Percentiles rank a stretch among this genome's conserved stretches.
These are phyloP conservation scores for Candida nemodendra DNA, from an alignment of 805 yeast genomes.

Conservation along the genomic window DNA sequence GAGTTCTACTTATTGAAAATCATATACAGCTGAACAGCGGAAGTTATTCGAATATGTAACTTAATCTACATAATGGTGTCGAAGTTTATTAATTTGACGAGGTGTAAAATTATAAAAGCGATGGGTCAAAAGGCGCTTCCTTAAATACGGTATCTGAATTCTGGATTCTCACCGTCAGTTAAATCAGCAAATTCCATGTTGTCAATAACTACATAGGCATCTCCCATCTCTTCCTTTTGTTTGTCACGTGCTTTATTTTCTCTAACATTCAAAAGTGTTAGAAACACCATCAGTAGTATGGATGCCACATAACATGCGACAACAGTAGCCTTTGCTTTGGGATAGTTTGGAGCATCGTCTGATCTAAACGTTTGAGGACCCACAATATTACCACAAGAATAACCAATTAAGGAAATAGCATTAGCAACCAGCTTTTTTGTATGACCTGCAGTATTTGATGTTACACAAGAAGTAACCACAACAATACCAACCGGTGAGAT, in stretches of 20 bases:
- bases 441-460: conserved; percentile 48
- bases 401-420: conserved; percentile 54
- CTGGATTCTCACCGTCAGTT: conserved; percentile 51
- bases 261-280: conserved; percentile 28
- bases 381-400: conserved; percentile 61
- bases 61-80: too few relatives aligned
- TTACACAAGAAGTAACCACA: conserved; percentile 18
- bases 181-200: conserved; percentile 45
- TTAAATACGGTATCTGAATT: conserved; percentile 42
- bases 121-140: too few relatives aligned
- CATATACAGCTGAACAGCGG: too few relatives aligned
- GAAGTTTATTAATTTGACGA: too few relatives aligned
- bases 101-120: too few relatives aligned
- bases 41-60: too few relatives aligned
- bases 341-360: conserved; percentile 54
- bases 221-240: conserved; percentile 18
- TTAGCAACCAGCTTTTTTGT: conserved; percentile 56
- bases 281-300: conserved; percentile 6
- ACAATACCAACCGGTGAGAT: conserved; percentile 24
- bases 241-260: conserved; percentile 39
- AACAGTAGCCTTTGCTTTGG: conserved; percentile 51
- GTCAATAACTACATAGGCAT: conserved; percentile 14
- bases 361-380: conserved; percentile 71
- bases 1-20: too few relatives aligned
- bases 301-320: conserved; percentile 41